Conservation (phyloP, 108 stramenopile genomes). For the Mayamaea pseudoterrestris region DNA sequence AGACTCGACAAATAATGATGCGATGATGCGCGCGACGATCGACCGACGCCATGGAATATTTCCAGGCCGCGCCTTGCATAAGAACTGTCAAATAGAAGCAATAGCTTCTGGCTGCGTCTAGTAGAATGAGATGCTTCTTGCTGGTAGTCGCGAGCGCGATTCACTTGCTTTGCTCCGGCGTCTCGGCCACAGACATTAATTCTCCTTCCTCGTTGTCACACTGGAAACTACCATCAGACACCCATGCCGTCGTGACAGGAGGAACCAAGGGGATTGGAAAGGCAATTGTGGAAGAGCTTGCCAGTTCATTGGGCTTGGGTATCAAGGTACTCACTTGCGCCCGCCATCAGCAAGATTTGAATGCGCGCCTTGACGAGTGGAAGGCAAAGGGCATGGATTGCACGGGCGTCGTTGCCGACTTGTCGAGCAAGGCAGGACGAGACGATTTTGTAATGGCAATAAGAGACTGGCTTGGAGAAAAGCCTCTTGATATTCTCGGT, state of each 20-base stretch:
- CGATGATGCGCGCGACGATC: too few species aligned
- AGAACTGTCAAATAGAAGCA: too few species aligned
- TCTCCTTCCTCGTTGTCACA: not conserved
- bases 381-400: conserved; percentile 44
- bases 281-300: conserved; percentile 42
- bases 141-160: too few species aligned
- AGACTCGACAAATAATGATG: too few species aligned
- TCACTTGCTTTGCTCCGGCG: too few species aligned
- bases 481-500: conserved; percentile 79
- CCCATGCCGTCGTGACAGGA: conserved; percentile 71
- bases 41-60: too few species aligned
- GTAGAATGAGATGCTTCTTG: too few species aligned
- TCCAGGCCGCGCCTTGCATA: too few species aligned
- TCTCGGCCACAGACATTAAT: too few species aligned
- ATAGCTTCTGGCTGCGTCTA: too few species aligned
- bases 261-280: conserved; percentile 77
- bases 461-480: conserved; percentile 21
- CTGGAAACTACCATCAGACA: conserved; percentile 26
- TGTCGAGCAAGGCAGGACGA: conserved; percentile 49
- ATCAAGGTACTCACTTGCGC: conserved; percentile 55
- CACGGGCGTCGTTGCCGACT: conserved; percentile 57
- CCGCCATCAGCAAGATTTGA: conserved; percentile 47
- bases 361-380: conserved; percentile 47
- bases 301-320: conserved; percentile 16
- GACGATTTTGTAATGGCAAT: conserved; percentile 31